Evolutionary conservation across 2,329 filamentous ascomycete species (phyloP).

Genomic region (Alternaria arbusti): DNA sequence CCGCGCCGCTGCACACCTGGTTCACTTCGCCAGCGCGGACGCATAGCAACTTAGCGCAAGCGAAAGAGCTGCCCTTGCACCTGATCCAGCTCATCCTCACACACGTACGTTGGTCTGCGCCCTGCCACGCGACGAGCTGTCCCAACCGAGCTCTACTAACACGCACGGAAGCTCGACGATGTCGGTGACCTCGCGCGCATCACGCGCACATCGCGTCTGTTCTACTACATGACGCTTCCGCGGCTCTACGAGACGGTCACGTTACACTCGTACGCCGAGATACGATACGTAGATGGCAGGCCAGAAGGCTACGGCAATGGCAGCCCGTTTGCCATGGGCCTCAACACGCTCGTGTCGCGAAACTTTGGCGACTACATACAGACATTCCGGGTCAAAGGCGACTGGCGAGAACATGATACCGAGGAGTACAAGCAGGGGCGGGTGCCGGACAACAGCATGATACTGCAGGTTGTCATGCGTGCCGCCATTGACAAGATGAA

Average conservation of each 20-base stretch:
- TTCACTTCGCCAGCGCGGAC: slow-evolving; percentile 43
- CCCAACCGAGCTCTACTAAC: slow-evolving; percentile 19
- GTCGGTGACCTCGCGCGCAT: slow-evolving; percentile 64
- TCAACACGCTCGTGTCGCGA: slow-evolving; percentile 66
- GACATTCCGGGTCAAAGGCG: slow-evolving; percentile 60
- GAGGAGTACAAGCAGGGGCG: slow-evolving; percentile 65
- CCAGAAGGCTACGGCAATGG: slow-evolving; percentile 68
- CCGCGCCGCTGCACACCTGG: slow-evolving; percentile 39
- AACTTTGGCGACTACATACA: slow-evolving; percentile 61
- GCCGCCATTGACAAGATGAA: slow-evolving; percentile 66
- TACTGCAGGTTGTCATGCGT: slow-evolving; percentile 66
- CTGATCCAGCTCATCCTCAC: slow-evolving; percentile 64
- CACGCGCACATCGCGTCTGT: slow-evolving; percentile 65
- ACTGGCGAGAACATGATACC: slow-evolving; percentile 64
- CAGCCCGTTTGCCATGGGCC: slow-evolving; percentile 67
- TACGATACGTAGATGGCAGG: slow-evolving; percentile 63
- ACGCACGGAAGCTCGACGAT: slow-evolving; percentile 59
- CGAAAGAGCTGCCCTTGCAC: slow-evolving; percentile 61
- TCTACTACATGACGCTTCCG: slow-evolving; percentile 70
- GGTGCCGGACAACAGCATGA: slow-evolving; percentile 69
- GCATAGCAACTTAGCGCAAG: slow-evolving; percentile 35
- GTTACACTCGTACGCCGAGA: slow-evolving; percentile 64
- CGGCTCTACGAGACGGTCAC: slow-evolving; percentile 65
- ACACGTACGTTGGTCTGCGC: slow-evolving; percentile 52
- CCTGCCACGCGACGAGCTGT: slow-evolving; percentile 6